Percentiles rank a stretch among this genome's conserved stretches.
Conservation (phyloP, 305 asterid genomes). For the Solanum aculeatissimum region DNA sequence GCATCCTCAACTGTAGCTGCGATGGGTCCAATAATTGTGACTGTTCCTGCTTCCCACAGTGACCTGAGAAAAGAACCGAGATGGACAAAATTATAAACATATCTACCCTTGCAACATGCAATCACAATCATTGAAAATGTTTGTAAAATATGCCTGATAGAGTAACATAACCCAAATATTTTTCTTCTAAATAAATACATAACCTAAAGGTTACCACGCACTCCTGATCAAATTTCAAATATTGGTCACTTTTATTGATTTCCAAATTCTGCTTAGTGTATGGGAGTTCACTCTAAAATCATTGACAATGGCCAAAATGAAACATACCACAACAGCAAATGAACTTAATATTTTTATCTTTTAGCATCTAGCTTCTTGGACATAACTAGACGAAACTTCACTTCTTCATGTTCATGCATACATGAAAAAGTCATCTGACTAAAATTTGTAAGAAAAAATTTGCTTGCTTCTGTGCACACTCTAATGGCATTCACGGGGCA, state of each 20-base stretch:
- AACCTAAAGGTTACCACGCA: not conserved
- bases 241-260: not conserved
- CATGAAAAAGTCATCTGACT: not conserved
- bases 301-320: not conserved
- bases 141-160: not conserved
- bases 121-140: not conserved
- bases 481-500: not conserved
- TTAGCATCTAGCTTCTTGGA: not conserved
- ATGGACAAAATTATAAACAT: not conserved
- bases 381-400: not conserved
- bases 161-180: not conserved
- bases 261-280: not conserved
- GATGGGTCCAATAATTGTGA: slow-evolving; percentile 82
- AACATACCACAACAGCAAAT: not conserved
- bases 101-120: not conserved
- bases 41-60: slow-evolving; percentile 81
- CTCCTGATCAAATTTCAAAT: not conserved
- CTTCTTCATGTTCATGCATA: not conserved
- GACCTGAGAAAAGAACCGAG: slow-evolving; percentile 38
- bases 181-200: not conserved
- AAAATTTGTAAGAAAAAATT: not conserved
- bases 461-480: not conserved
- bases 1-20: slow-evolving; percentile 83
- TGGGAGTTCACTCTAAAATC: not conserved
- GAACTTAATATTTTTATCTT: not conserved